phyloP scores from a whole-genome alignment of 169 alveolate genomes.

The Theileria parva region DNA sequence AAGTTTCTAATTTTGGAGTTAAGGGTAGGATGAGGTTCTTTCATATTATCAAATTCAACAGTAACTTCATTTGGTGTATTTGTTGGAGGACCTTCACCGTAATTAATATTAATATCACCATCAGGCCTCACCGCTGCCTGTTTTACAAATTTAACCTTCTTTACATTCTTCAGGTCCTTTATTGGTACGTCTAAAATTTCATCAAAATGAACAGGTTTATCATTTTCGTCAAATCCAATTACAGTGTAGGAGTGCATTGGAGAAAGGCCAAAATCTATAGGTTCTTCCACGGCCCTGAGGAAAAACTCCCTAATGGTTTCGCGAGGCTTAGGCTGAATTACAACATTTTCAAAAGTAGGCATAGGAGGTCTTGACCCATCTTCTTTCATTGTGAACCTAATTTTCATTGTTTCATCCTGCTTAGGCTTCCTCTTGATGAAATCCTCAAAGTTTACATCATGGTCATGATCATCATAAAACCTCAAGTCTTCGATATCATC shows the following conservation, averaged over 20 bases:
- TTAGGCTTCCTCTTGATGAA: slow-evolving; percentile 32
- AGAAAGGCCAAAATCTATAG: slow-evolving; percentile 61
- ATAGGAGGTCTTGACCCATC: slow-evolving; percentile 30
- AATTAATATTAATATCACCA: slow-evolving; percentile 10
- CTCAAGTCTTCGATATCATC: slow-evolving; percentile 35
- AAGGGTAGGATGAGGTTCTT: slow-evolving; percentile 5
- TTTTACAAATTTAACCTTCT: slow-evolving; percentile 18
- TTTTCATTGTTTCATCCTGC: slow-evolving; percentile 30
- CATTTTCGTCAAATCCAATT: slow-evolving; percentile 50
- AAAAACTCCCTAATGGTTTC: slow-evolving; percentile 60
- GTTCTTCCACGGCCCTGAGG: slow-evolving; percentile 58
- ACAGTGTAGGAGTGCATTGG: slow-evolving; percentile 61
- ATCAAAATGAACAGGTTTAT: slow-evolving; percentile 37
- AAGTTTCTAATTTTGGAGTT: slow-evolving; percentile 62
- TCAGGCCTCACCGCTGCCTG: slow-evolving; percentile 41
- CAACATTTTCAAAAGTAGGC: slow-evolving; percentile 31
- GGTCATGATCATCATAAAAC: slow-evolving; percentile 13
- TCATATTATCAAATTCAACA: slow-evolving; percentile 27
- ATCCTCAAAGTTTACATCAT: neutral
- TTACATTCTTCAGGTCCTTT: slow-evolving; percentile 34
- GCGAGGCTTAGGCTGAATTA: slow-evolving; percentile 60
- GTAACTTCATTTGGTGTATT: slow-evolving; percentile 27
- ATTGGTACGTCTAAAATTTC: slow-evolving; percentile 53
- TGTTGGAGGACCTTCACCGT: slow-evolving; percentile 42
- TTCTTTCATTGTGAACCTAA: slow-evolving; percentile 36